Evolutionary conservation across 2,329 filamentous ascomycete species (phyloP).

Genomic region (Botryotinia convoluta): DNA sequence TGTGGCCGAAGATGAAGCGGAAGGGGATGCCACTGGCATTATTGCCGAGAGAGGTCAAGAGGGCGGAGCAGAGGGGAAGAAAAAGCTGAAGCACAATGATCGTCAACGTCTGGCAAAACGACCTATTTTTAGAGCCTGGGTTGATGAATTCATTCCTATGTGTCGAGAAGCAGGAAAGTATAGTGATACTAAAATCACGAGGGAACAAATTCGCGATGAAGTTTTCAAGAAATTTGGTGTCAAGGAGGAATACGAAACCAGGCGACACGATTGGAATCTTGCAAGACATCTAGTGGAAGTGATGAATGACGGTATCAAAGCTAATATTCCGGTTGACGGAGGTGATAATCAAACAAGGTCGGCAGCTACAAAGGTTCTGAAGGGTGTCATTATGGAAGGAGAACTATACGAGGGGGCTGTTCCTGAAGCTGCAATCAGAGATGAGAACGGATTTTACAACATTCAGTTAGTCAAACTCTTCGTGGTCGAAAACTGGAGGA

Average conservation of each 20-base stretch:
- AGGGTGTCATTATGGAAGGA: constrained; percentile 49
- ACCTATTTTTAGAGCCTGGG: constrained; percentile 57
- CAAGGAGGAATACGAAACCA: constrained; percentile 45
- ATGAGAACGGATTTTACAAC: constrained; percentile 45
- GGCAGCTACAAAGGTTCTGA: constrained; percentile 44
- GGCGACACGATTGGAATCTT: constrained; percentile 44
- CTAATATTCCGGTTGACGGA: constrained; percentile 35
- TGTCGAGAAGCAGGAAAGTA: constrained; percentile 46
- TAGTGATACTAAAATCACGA: constrained; percentile 30
- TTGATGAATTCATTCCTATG: constrained; percentile 60
- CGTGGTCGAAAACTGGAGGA: constrained; percentile 42
- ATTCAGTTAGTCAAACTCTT: constrained; percentile 45
- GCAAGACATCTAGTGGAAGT: constrained; percentile 45
- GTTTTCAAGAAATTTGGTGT: constrained; percentile 53
- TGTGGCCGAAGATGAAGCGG: constrained; percentile 35
- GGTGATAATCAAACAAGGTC: constrained; percentile 20
- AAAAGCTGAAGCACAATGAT: constrained; percentile 52
- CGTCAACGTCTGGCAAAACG: constrained; percentile 54
- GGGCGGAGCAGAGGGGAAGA: constrained; percentile 38
- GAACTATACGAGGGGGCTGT: constrained; percentile 43
- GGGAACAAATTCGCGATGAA: constrained; percentile 50
- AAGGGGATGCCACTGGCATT: constrained; percentile 20
- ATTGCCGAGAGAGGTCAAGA: constrained; percentile 26
- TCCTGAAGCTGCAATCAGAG: constrained; percentile 35
- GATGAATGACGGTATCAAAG: constrained; percentile 47